Percentiles rank a stretch among this genome's conserved stretches.
phyloP scores from a whole-genome alignment of 2,329 filamentous ascomycete genomes.

The Arthroderma uncinatum region DNA sequence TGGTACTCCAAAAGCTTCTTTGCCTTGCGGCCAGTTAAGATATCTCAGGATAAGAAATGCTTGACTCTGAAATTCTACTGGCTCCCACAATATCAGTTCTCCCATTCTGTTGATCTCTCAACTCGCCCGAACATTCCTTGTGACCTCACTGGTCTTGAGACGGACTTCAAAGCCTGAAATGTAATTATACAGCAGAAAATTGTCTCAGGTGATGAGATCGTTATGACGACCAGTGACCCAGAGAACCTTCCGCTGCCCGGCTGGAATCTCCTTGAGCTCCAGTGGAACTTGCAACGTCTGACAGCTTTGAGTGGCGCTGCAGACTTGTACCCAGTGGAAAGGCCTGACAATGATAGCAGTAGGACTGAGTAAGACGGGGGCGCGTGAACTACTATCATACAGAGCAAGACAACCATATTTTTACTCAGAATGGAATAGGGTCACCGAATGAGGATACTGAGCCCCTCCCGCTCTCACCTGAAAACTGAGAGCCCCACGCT shows the following conservation, averaged over 20 bases:
- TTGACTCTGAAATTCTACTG: constrained; percentile 10
- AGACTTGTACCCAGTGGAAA: not conserved
- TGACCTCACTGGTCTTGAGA: not conserved
- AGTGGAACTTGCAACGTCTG: constrained; percentile 8
- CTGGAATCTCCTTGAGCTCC: constrained; percentile 3
- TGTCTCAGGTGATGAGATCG: not conserved
- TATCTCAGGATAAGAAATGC: not conserved
- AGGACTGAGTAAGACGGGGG: not conserved
- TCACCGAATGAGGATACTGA: no score
- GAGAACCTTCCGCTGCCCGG: not conserved
- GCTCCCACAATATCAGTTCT: not conserved
- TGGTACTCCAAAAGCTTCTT: constrained; percentile 8
- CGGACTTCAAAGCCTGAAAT: not conserved
- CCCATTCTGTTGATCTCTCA: not conserved
- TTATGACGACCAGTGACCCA: constrained; percentile 7
- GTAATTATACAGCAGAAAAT: not conserved
- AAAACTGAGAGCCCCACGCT: no score
- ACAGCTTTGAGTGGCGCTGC: constrained; percentile 1
- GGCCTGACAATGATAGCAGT: not conserved
- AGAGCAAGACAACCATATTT: no score
- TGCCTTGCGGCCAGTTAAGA: constrained; percentile 7
- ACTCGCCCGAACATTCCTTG: not conserved
- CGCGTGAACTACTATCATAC: no score
- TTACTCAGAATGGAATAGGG: no score
- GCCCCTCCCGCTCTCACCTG: no score